These are phyloP conservation scores for Chlorella variabilis DNA, from an alignment of 163 green algal species.

Conservation along the genomic window DNA sequence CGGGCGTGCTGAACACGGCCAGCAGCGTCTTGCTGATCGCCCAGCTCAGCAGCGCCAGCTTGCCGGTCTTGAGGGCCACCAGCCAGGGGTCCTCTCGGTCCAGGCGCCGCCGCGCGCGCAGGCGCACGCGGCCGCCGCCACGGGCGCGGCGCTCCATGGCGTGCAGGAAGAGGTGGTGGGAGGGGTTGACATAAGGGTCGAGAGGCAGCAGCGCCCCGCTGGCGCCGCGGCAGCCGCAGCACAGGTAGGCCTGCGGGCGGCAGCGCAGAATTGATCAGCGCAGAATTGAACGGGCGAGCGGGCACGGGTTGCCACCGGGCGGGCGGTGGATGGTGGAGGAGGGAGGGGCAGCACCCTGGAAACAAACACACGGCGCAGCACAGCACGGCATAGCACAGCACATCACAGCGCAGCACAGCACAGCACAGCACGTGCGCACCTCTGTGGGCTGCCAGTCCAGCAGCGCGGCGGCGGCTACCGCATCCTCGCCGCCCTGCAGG, in stretches of 20 bases:
- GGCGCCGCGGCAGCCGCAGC: conserved; percentile 12
- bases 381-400: too few relatives aligned
- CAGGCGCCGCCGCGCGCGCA: neutral
- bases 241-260: conserved; percentile 4
- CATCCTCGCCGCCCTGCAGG: neutral
- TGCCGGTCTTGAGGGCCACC: neutral
- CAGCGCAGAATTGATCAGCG: too few relatives aligned
- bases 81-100: conserved; percentile 6
- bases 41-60: conserved; percentile 26
- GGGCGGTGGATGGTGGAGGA: too few relatives aligned
- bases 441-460: conserved; percentile 20
- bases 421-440: too few relatives aligned
- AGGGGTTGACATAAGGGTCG: conserved; percentile 18
- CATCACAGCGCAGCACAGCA: too few relatives aligned
- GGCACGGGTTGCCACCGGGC: too few relatives aligned
- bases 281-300: too few relatives aligned
- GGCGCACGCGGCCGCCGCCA: conserved; percentile 25
- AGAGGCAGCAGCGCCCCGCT: conserved; percentile 14
- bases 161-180: conserved; percentile 21
- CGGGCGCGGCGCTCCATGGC: conserved; percentile 24
- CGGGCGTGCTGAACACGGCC: too few relatives aligned
- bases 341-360: too few relatives aligned
- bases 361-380: too few relatives aligned
- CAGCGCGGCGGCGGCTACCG: neutral
- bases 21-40: neutral